Evolutionary conservation across 257 asterid species (phyloP), one percentile per base, ranked within the genome.

Genomic region (Solanum commersonii): DNA sequence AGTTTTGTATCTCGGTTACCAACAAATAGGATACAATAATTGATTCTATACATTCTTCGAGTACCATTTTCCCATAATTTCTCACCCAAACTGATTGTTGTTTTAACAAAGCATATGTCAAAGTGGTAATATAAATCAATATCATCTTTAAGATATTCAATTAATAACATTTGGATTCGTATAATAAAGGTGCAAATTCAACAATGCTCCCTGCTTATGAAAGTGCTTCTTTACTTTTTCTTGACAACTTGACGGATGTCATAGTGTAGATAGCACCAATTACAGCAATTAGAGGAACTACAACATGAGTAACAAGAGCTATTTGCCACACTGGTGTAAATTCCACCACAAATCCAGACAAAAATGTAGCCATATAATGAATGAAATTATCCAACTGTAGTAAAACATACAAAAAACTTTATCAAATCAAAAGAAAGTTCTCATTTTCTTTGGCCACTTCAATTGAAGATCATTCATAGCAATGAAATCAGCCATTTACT

Each of bases 281-380:
- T 37, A 96, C 91, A 85, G 95, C 98, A 60, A 96, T 95, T 10
- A 95, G 94, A 76, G 99, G 99, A 90, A 95, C 98, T 35, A 96
- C 99, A 12, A 96, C 98, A 46, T 93, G 92, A 37, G 99, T 96
- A 38, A 38, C 42, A 40, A 96, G 86, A 88, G 98, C 95, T 83
- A 96, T 84, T 87, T 95, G 98, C 99, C 99, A 96, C n/a, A 94
- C 99, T 81, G 99, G 97, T 46, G 94, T 93, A 86, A 96, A 94
- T 9, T 98, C 99, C 88, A 96, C 98, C 88, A 95, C 95, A 90
- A 96, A 95, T 89, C 98, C 98, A 76, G 98, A 92, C 46, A 95
- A 96, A 89, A 95, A 94, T 68, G 98, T 96, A 86, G 99, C 99
- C 95, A 96, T 93, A 89, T 95, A 96, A 88, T 96, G 98, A 93